Evolutionary conservation across 306 rosid species (phyloP).

Genomic region (Sphenostylis stenocarpa): DNA sequence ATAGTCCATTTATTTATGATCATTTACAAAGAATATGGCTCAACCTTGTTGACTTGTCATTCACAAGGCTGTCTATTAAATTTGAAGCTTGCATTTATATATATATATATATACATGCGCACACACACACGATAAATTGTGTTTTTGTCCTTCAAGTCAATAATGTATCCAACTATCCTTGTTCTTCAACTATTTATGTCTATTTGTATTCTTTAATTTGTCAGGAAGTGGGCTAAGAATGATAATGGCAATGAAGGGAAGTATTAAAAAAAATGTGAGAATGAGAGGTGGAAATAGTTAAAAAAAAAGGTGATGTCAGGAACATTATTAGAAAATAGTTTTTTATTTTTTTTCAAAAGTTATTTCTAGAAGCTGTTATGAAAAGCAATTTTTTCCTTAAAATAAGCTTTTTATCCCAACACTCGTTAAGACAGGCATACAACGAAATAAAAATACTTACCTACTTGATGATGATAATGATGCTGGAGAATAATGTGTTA

Average conservation of each 20-base stretch:
- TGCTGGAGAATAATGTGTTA: neutral
- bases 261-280: neutral
- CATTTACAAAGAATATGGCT: neutral
- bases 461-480: conserved; percentile 5
- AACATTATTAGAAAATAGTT: neutral
- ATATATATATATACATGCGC: too few relatives aligned
- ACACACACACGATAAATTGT: too few relatives aligned
- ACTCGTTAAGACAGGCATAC: neutral
- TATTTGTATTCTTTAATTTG: neutral
- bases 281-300: neutral
- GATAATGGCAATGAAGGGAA: neutral
- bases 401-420: neutral
- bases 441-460: conserved; percentile 9
- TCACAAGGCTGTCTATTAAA: neutral
- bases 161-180: neutral
- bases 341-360: neutral
- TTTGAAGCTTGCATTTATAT: neutral
- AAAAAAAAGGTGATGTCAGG: neutral
- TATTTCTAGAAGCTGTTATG: neutral
- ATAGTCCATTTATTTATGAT: neutral
- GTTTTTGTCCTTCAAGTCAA: neutral
- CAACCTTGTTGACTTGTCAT: neutral
- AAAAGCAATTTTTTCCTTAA: neutral
- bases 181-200: neutral
- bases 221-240: neutral